Conservation (phyloP, 768 basidiomycete species). For the Amanita pallidorosea region DNA sequence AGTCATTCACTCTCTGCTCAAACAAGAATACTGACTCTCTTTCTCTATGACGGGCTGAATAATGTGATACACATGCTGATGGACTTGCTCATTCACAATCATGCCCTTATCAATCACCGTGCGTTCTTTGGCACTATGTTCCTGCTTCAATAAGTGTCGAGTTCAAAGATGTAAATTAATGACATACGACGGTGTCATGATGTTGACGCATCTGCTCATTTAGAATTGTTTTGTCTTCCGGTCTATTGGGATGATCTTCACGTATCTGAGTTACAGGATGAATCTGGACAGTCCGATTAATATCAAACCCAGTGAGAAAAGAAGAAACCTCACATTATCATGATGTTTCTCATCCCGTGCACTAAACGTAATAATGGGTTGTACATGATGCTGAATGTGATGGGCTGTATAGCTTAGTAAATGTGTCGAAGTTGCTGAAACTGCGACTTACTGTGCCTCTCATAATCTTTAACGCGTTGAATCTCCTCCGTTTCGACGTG, state of each 20-base stretch:
- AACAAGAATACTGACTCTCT: constrained; percentile 18
- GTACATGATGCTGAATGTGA: constrained; percentile 27
- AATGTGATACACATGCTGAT: constrained; percentile 27
- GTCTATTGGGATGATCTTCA: constrained; percentile 18
- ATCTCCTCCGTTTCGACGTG: constrained; percentile 21
- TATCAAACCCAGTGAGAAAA: too few relatives aligned
- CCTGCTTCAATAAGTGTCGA: constrained; percentile 5
- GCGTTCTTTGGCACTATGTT: constrained; percentile 16
- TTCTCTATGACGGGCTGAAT: constrained; percentile 28
- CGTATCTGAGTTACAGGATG: constrained; percentile 17
- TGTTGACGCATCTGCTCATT: constrained; percentile 17
- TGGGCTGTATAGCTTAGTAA: constrained; percentile 16
- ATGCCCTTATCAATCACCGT: constrained; percentile 22
- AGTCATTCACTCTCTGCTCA: not conserved
- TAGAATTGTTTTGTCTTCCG: constrained; percentile 18
- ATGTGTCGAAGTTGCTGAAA: not conserved
- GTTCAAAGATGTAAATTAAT: not conserved
- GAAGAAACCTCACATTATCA: constrained; percentile 12
- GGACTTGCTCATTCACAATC: constrained; percentile 18
- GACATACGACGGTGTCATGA: constrained; percentile 16
- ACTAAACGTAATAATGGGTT: constrained; percentile 19
- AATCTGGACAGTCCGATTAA: constrained; percentile 9
- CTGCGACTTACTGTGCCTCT: constrained; percentile 21
- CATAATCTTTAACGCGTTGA: constrained; percentile 18
- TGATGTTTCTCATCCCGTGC: constrained; percentile 15